Evolutionary conservation across 2,329 filamentous ascomycete genomes (phyloP), one percentile per base, ranked within the genome.

Genomic region (Diaporthe citri): DNA sequence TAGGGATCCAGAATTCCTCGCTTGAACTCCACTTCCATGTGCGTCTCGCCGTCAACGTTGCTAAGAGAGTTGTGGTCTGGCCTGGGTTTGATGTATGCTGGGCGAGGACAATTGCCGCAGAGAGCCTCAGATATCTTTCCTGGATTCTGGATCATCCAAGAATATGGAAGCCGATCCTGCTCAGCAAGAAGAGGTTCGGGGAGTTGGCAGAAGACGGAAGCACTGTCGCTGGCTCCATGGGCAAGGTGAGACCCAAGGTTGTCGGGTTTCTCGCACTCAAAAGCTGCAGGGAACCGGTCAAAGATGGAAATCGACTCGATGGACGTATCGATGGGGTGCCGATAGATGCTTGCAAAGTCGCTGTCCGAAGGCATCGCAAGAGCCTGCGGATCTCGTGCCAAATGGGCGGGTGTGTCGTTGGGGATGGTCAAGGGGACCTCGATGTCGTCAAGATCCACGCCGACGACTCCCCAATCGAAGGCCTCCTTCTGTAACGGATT

Each of bases 101-200:
- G 59, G 2, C 10, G 28, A 52, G 12, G 25, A 12, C 3, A 25
- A 3, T 46, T 46, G 20, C 8, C 15, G 48, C 8, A 34, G 13
- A 43, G 13, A 7, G 8, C 4, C 25, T 55, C 5, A 22, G 60
- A 4, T 22, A 56, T n/a, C 1, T 43, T 15, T 4, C 74, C 60
- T 28, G 74, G 60, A 25, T 73, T 55, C 25, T 69, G 41, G 28
- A 62, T 13, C 70, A 73, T 73, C 70, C 60, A 75, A 34, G 70
- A 73, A 25, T 69, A 73, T 34, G 70, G 70, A 4, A 69, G 52
- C 15, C 3, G 28, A n/a, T 20, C 6, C 39, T 36, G 36, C 10
- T 64, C 25, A 12, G 57, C 28, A 6, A 12, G 25, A n/a, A 48
- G 25, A 28, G 52, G 4, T 2, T 25, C 39, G 17, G 52, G 67